Conservation (phyloP, 2,329 filamentous ascomycete species). For the Fusarium sp. region DNA sequence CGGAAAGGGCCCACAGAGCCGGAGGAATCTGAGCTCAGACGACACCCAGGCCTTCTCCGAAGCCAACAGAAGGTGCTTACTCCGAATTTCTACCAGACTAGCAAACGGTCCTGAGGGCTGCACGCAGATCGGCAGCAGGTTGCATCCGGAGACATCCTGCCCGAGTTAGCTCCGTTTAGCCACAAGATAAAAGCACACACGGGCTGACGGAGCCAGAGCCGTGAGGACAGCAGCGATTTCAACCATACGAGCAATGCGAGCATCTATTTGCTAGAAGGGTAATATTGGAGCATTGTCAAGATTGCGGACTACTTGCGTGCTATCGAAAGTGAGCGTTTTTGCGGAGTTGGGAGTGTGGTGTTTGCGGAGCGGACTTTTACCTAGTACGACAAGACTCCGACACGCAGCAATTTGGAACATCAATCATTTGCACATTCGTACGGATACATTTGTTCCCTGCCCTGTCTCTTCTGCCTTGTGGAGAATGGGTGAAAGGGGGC, state of each 20-base stretch:
- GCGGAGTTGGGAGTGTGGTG: background rate
- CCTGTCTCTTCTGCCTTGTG: slow-evolving; percentile 9
- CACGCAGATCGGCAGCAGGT: slow-evolving; percentile 1
- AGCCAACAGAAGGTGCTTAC: background rate
- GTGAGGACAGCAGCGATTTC: too few species aligned
- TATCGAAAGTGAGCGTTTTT: background rate
- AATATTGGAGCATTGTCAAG: background rate
- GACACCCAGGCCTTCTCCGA: background rate
- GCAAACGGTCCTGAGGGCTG: background rate
- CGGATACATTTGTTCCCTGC: background rate
- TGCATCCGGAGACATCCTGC: background rate
- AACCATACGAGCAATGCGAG: too few species aligned
- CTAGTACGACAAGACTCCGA: too few species aligned
- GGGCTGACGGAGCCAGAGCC: too few species aligned
- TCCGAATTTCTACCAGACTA: too few species aligned
- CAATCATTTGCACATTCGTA: background rate
- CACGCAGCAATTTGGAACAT: slow-evolving; percentile 13
- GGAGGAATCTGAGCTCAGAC: background rate
- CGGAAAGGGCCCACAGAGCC: slow-evolving; percentile 1
- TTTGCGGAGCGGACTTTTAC: slow-evolving; percentile 34
- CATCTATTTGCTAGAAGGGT: too few species aligned
- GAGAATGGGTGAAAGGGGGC: slow-evolving; percentile 4
- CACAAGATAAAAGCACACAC: too few species aligned
- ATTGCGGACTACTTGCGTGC: background rate
- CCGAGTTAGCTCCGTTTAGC: background rate